These are phyloP conservation scores for Beta lomatogona DNA, from an alignment of 179 eudicot genomes.

Conservation along the genomic window DNA sequence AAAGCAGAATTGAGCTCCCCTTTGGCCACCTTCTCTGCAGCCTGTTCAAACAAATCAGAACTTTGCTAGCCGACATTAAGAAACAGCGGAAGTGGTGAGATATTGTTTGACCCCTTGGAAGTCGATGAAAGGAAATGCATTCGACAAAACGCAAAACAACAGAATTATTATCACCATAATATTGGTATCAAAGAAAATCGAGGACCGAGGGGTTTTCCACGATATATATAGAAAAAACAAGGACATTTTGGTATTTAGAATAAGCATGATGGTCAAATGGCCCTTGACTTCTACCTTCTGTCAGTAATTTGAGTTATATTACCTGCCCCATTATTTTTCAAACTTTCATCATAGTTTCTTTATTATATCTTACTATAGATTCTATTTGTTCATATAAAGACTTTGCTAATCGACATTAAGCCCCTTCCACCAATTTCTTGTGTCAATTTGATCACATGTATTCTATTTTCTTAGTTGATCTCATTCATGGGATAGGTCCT, in stretches of 20 bases:
- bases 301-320: not conserved
- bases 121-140: not conserved
- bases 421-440: not conserved
- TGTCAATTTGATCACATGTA: not conserved
- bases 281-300: not conserved
- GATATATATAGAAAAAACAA: not conserved
- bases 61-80: too few species aligned
- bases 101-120: not conserved
- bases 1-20: slow-evolving; percentile 90
- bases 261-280: not conserved
- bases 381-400: not conserved
- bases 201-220: not conserved
- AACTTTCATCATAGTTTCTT: not conserved
- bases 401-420: not conserved
- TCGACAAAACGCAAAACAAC: not conserved
- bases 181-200: not conserved
- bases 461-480: not conserved
- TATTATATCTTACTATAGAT: not conserved
- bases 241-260: not conserved
- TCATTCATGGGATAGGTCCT: not conserved
- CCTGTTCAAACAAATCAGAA: slow-evolving; percentile 46
- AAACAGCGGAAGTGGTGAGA: too few species aligned
- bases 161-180: not conserved
- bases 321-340: not conserved
- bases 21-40: slow-evolving; percentile 81